A percentile compares a stretch with the other conserved stretches of the same genome.
phyloP scores from a whole-genome alignment of 345 rosid species.

The Eucalyptus curtisii region DNA sequence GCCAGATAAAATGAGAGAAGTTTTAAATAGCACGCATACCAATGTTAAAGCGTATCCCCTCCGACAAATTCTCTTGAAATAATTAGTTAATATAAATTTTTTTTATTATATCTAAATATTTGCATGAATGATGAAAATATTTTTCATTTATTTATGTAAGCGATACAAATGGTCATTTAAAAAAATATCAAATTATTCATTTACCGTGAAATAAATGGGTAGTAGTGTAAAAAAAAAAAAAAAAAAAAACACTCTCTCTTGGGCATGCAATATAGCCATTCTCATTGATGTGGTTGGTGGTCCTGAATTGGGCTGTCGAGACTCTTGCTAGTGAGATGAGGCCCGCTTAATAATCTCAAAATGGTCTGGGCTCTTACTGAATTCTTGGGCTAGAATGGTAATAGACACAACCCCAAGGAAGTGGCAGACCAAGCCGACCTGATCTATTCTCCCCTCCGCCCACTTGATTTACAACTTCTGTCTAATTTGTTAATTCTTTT shows the following conservation, averaged over 20 bases:
- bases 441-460: background rate
- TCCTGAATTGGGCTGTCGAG: background rate
- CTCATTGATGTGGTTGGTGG: background rate
- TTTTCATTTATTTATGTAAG: background rate
- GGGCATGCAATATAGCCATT: background rate
- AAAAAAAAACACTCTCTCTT: background rate
- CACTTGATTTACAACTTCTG: background rate
- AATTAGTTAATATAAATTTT: background rate
- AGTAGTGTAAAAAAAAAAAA: rapidly evolving
- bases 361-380: background rate
- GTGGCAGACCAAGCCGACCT: background rate
- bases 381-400: background rate
- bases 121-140: background rate
- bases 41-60: background rate
- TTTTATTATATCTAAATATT: background rate
- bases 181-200: background rate
- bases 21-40: too few relatives aligned
- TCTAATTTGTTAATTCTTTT: background rate
- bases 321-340: background rate
- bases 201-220: too few relatives aligned
- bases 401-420: background rate
- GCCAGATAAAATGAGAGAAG: too few relatives aligned
- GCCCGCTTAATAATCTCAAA: background rate
- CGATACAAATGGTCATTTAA: background rate
- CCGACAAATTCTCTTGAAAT: background rate